Conservation (phyloP, 2,329 filamentous ascomycete species). For the Nothomitra cinnamomea region DNA sequence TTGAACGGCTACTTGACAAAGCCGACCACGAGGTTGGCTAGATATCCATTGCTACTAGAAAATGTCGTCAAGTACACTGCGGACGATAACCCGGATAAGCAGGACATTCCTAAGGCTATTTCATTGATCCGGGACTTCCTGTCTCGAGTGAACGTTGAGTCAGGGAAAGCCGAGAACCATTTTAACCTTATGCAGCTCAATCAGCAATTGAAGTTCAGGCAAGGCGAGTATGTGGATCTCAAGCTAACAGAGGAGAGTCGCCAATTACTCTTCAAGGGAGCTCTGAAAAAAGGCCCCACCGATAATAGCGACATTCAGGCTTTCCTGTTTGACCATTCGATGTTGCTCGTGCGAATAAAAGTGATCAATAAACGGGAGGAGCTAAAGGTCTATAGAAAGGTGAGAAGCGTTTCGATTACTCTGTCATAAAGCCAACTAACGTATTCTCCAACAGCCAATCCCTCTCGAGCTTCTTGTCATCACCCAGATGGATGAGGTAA, state of each 20-base stretch:
- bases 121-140: slow-evolving; percentile 74
- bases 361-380: slow-evolving; percentile 86
- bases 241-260: slow-evolving; percentile 88
- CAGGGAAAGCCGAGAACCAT: slow-evolving; percentile 91
- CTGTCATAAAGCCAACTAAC: neutral
- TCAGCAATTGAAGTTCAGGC: slow-evolving; percentile 76
- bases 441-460: slow-evolving; percentile 45
- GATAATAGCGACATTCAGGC: slow-evolving; percentile 82
- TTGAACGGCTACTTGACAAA: slow-evolving; percentile 96
- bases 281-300: slow-evolving; percentile 79
- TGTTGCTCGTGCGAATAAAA: slow-evolving; percentile 81
- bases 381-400: slow-evolving; percentile 77
- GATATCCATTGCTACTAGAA: slow-evolving; percentile 83
- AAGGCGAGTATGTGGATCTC: slow-evolving; percentile 80
- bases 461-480: slow-evolving; percentile 86
- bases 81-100: slow-evolving; percentile 73
- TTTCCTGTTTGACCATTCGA: slow-evolving; percentile 91
- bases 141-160: slow-evolving; percentile 79
- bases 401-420: slow-evolving; percentile 19
- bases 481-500: slow-evolving; percentile 91
- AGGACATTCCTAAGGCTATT: slow-evolving; percentile 82
- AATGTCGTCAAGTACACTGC: slow-evolving; percentile 85
- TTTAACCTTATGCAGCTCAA: slow-evolving; percentile 91
- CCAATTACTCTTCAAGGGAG: slow-evolving; percentile 85
- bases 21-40: slow-evolving; percentile 82